Percentiles rank a stretch among this genome's conserved stretches.
Conservation (phyloP, 495 filamentous ascomycete genomes). For the Penicillium samsonianum region DNA sequence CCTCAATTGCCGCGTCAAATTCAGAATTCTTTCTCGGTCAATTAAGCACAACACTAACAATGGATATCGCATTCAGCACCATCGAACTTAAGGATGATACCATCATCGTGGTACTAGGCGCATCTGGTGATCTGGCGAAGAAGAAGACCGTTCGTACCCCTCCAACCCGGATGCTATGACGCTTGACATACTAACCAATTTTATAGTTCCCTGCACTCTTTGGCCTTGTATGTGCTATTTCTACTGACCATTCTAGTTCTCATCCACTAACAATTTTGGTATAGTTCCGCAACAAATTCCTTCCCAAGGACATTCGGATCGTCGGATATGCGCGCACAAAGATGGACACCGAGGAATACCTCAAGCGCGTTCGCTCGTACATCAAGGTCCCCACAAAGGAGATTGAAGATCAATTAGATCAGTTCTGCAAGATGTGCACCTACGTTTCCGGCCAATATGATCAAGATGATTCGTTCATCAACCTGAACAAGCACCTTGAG, state of each 20-base stretch:
- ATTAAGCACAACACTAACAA: conserved; percentile 27
- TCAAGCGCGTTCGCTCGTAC: conserved; percentile 91
- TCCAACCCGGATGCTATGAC: conserved; percentile 8
- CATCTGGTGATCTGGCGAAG: conserved; percentile 96
- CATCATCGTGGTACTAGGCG: conserved; percentile 93
- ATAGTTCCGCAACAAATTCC: conserved; percentile 97
- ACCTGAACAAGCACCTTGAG: conserved; percentile 85
- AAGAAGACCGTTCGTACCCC: conserved; percentile 87
- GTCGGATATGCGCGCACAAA: conserved; percentile 99
- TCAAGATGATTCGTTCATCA: conserved; percentile 89
- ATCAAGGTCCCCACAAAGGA: conserved; percentile 99
- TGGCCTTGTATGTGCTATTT: conserved; percentile 75
- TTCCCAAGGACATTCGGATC: conserved; percentile 95
- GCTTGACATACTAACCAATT: conserved; percentile 28
- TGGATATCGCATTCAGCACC: conserved; percentile 52
- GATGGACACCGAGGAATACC: conserved; percentile 96
- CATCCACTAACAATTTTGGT: conserved; percentile 26
- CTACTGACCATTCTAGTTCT: not conserved
- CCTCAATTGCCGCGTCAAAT: conserved; percentile 18
- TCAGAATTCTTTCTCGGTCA: conserved; percentile 22
- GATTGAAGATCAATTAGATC: conserved; percentile 88
- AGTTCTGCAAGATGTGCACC: conserved; percentile 83
- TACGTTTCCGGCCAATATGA: conserved; percentile 98
- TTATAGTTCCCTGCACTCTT: conserved; percentile 94
- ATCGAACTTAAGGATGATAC: conserved; percentile 99